phyloP scores from a whole-genome alignment of 2,329 filamentous ascomycete genomes.

The Cercospora sp. region DNA sequence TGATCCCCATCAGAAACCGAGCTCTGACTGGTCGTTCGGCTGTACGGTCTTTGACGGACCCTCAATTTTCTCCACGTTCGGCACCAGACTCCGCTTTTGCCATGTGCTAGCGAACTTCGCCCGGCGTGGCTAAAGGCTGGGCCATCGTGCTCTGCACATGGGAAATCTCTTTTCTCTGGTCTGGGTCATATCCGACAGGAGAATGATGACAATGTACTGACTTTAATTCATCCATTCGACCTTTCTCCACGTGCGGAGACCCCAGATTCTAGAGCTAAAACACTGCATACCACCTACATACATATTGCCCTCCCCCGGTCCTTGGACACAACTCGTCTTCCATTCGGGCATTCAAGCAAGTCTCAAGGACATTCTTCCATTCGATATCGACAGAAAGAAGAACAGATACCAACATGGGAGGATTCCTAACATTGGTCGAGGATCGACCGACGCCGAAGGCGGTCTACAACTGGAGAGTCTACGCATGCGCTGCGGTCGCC shows the following conservation, averaged over 20 bases:
- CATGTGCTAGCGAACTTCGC: slow-evolving; percentile 4
- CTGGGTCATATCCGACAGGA: background rate
- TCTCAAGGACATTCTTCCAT: background rate
- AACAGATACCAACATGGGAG: slow-evolving; percentile 36
- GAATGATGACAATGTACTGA: slow-evolving; percentile 6
- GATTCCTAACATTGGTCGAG: slow-evolving; percentile 40
- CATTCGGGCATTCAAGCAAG: background rate
- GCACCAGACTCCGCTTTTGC: slow-evolving; percentile 1
- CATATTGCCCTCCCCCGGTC: slow-evolving; percentile 7
- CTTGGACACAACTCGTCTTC: background rate
- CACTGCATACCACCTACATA: slow-evolving; percentile 3
- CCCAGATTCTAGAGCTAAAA: slow-evolving; percentile 9
- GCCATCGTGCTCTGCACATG: background rate
- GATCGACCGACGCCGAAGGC: slow-evolving; percentile 55
- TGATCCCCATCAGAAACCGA: background rate
- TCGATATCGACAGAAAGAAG: background rate
- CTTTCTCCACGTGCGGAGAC: slow-evolving; percentile 14
- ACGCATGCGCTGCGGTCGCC: slow-evolving; percentile 55
- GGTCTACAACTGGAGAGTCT: slow-evolving; percentile 63
- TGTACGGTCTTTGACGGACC: slow-evolving; percentile 12
- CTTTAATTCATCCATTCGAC: slow-evolving; percentile 22
- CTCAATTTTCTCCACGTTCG: slow-evolving; percentile 4
- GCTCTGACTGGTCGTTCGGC: background rate
- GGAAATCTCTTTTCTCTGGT: slow-evolving; percentile 25
- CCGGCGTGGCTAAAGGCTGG: slow-evolving; percentile 7